Base-by-base conservation (phyloP, 495 filamentous ascomycete genomes). In the Lineolata rhizophorae region DNA sequence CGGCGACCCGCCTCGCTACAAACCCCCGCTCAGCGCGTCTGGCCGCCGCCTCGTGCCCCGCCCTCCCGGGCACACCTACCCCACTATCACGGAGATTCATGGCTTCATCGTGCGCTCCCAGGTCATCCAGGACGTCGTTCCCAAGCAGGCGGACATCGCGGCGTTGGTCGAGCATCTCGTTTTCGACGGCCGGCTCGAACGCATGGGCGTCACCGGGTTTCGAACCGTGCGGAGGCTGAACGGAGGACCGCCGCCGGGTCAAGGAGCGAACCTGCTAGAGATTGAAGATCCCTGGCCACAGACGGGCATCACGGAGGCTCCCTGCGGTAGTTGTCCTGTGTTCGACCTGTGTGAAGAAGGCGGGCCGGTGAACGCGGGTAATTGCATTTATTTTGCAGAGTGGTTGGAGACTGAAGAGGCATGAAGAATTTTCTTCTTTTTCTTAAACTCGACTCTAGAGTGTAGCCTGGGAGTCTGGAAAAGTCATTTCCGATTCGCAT, bases 311-410 rank as follows among this genome's bases (percentile, higher is more conserved):
- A 87, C 76, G 1, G 81, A 93, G 42, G 71, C 72, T 2, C 87
- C 87, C 4, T 97, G 87, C 57, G 85, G 82, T 10, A 60, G 67
- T 37, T 97, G 87, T 49, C 87, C 90, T 0, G 87, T 94, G n/a
- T 90, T 93, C 54, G 69, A 76, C 25, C 58, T 94, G 13, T 97
- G 87, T 51, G 75, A 74, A 29, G 78, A 90, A 34, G 82, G 76
- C 4, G 83, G 82, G 1, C 76, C 76, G 5, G 79, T 95, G 20
- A 87, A 73, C 47, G 78, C 87, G 1, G 75, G 72, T 34, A 91
- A 66, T 30, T 97, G 87, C 49, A 75, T 82, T 25, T 97, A 95
- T 44, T 94, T 90, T 45, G 61, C 70, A 32, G 64, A 72, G 3
- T 95, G 85, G 85, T 51, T 93, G n/a, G n/a, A n/a, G n/a, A n/a